phyloP scores from a whole-genome alignment of 2,329 filamentous ascomycete genomes.

The Pseudogymnoascus sp. region DNA sequence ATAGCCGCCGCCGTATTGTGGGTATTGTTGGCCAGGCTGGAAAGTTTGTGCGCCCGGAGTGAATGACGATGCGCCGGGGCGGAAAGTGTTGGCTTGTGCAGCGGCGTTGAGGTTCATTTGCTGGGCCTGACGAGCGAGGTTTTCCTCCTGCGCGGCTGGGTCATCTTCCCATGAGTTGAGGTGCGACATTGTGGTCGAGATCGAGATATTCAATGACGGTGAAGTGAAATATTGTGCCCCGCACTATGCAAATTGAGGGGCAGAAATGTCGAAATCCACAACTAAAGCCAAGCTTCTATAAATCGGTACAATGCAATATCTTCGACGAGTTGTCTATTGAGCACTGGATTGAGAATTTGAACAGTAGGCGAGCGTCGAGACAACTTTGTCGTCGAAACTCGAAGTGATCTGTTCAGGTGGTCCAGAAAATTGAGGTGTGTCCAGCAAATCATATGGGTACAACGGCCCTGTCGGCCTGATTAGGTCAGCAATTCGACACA shows the following conservation, averaged over 20 bases:
- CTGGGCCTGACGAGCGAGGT: slow-evolving; percentile 68
- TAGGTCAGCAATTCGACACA: slow-evolving; percentile 4
- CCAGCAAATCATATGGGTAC: slow-evolving; percentile 5
- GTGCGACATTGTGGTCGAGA: slow-evolving; percentile 58
- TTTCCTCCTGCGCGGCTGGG: slow-evolving; percentile 63
- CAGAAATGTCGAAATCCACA: slow-evolving; percentile 4
- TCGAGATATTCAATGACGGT: slow-evolving; percentile 11
- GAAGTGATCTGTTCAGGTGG: slow-evolving; percentile 1
- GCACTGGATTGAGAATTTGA: background rate
- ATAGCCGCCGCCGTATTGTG: slow-evolving; percentile 47
- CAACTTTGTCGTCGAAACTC: background rate
- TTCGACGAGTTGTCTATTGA: background rate
- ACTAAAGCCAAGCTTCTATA: background rate
- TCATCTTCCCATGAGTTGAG: slow-evolving; percentile 95
- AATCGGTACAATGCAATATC: background rate
- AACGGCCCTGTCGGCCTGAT: background rate
- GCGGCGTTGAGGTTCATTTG: slow-evolving; percentile 63
- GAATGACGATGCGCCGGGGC: slow-evolving; percentile 61
- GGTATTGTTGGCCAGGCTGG: slow-evolving; percentile 62
- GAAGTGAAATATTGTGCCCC: slow-evolving; percentile 8
- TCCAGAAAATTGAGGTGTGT: slow-evolving; percentile 3
- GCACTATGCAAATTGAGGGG: slow-evolving; percentile 5
- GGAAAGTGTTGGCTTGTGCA: slow-evolving; percentile 46
- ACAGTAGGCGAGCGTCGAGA: slow-evolving; percentile 1
- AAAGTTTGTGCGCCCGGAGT: slow-evolving; percentile 63